These are phyloP conservation scores for Claviceps spartinae DNA, from an alignment of 2,329 filamentous ascomycete genomes.

Conservation along the genomic window DNA sequence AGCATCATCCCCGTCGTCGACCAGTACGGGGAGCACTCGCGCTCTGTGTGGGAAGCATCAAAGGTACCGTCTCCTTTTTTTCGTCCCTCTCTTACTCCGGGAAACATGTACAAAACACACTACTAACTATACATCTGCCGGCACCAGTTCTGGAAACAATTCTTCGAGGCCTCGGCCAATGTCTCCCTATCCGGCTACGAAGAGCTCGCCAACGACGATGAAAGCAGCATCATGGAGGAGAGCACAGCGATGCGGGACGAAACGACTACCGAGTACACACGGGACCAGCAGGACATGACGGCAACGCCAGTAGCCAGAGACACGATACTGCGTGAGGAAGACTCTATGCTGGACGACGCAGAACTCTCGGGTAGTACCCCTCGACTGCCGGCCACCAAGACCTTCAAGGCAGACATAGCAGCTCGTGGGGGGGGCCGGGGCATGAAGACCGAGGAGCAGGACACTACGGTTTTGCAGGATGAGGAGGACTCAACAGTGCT, in stretches of 20 bases:
- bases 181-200: slow-evolving; percentile 93
- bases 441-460: slow-evolving; percentile 38
- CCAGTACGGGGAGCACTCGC: slow-evolving; percentile 87
- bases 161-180: slow-evolving; percentile 96
- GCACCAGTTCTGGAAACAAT: slow-evolving; percentile 92
- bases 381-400: slow-evolving; percentile 38
- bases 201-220: slow-evolving; percentile 60
- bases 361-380: slow-evolving; percentile 56
- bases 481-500: slow-evolving; percentile 35
- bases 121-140: no score
- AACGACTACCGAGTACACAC: slow-evolving; percentile 34
- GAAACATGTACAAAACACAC: neutral
- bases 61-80: slow-evolving; percentile 42
- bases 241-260: slow-evolving; percentile 44
- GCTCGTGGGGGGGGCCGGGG: slow-evolving; percentile 43
- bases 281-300: slow-evolving; percentile 26
- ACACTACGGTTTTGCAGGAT: slow-evolving; percentile 21
- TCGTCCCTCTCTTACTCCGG: no score
- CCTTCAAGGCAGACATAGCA: slow-evolving; percentile 40
- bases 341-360: slow-evolving; percentile 54
- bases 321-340: slow-evolving; percentile 33
- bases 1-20: slow-evolving; percentile 89
- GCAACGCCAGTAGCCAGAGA: slow-evolving; percentile 19
- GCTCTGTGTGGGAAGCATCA: slow-evolving; percentile 89
- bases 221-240: slow-evolving; percentile 34